Conservation (phyloP, 208 protist species). For the Herpetomonas muscarum region DNA sequence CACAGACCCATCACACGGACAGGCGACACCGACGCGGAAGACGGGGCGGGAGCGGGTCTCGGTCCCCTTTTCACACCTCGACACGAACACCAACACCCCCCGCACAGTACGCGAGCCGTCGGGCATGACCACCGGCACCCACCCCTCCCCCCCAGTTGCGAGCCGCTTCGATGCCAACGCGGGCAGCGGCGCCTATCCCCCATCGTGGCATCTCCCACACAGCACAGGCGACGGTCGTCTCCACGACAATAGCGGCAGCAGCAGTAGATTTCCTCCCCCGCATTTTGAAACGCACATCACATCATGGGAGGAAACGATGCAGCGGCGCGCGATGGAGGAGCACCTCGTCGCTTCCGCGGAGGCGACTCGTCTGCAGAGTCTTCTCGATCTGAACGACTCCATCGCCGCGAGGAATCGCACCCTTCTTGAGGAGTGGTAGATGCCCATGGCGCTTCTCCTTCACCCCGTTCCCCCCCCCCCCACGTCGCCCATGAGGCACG, state of each 20-base stretch:
- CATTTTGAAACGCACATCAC: neutral
- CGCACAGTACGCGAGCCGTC: no score
- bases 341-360: neutral
- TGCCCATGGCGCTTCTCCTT: neutral
- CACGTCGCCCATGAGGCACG: neutral
- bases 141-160: no score
- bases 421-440: slow-evolving; percentile 1
- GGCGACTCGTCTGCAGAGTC: neutral
- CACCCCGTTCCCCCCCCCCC: neutral
- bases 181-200: no score
- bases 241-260: neutral
- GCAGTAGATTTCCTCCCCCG: no score
- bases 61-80: no score
- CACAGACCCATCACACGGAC: neutral
- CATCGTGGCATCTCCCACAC: no score
- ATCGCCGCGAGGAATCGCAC: neutral
- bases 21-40: no score
- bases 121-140: no score
- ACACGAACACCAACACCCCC: no score
- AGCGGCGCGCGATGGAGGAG: neutral
- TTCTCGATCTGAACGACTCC: neutral
- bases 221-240: neutral
- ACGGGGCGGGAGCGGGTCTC: no score
- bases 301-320: slow-evolving; percentile 4
- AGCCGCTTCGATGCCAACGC: no score